Evolutionary conservation across 257 asterid species (phyloP), one percentile per base, ranked within the genome.

Genomic region (Jacaranda mimosifolia): DNA sequence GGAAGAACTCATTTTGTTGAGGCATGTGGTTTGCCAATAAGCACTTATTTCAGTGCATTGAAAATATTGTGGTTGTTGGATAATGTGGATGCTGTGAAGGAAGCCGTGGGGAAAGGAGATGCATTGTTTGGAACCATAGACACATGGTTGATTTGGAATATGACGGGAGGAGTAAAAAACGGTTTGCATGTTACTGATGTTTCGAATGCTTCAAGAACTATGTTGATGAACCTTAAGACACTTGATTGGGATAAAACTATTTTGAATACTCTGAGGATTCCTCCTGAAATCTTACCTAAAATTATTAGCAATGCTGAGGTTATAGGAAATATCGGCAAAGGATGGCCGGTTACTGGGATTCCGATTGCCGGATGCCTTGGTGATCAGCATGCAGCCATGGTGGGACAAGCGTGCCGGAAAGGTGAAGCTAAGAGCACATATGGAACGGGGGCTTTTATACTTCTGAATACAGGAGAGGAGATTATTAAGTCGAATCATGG

Each of bases 391-490:
- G 98, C 98, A 4, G 98, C 98, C 3, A 94, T 94, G 98, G 75
- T 94, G 63, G 98, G 98, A 15, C 98, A 94, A 70, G 90, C 90
- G n/a, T 94, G 98, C 55, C 72, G 75, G 13, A 92, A 87, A 84
- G 98, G 98, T 0, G 98, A 92, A 81, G 98, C 98, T 4, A 94
- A 94, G 76, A 91, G 98, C 93, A 94, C 98, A 0, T 94, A 92
- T 0, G 98, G 98, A 11, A 92, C 98, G 0, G 99, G 99, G 21
- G 98, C 99, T 14, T 95, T 95, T 79, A 95, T 95, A 36, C 97
- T 95, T 35, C 72, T 91, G 1, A 95, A 93, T 79, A 95, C 98
- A 0, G 99, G 99, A 0, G 93, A 87, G 17, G 92, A 85, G 85
- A 71, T 79, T 3, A 83, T 91, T 8, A 71, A 84, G 52, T 95